Evolutionary conservation across 495 filamentous ascomycete genomes (phyloP).

Genomic region (Stereocaulon alpinum): DNA sequence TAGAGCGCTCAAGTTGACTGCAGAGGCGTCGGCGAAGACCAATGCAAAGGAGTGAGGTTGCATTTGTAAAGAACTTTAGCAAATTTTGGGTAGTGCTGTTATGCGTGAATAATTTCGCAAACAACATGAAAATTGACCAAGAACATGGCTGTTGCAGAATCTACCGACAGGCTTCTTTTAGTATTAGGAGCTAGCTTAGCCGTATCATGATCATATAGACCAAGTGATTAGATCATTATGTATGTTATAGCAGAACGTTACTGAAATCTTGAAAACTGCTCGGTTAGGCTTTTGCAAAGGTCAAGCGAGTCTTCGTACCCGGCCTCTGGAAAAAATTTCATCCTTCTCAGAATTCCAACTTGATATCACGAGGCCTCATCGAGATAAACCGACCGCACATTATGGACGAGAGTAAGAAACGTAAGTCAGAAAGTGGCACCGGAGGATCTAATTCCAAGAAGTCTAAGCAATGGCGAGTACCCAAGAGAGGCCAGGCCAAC

Average conservation of each 20-base stretch:
- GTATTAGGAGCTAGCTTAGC: too few relatives aligned
- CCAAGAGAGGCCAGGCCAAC: conserved; percentile 12
- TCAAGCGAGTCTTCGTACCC: too few relatives aligned
- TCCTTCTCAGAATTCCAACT: too few relatives aligned
- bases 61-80: neutral
- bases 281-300: neutral
- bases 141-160: neutral
- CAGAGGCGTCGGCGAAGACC: conserved; percentile 54
- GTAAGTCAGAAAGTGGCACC: conserved; percentile 4
- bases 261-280: too few relatives aligned
- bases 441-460: conserved; percentile 10
- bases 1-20: conserved; percentile 51
- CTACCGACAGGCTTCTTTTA: neutral
- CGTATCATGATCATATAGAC: neutral
- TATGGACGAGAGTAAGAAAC: conserved; percentile 10
- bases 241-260: too few relatives aligned
- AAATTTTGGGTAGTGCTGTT: neutral
- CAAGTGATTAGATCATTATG: too few relatives aligned
- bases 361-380: too few relatives aligned
- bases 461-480: conserved; percentile 21
- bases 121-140: neutral
- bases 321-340: too few relatives aligned
- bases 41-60: conserved; percentile 42
- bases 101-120: neutral
- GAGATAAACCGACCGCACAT: too few relatives aligned